A percentile compares a stretch with the other conserved stretches of the same genome.
Evolutionary conservation across 768 basidiomycete species (phyloP).

Genomic region (Naganishia kalamii): DNA sequence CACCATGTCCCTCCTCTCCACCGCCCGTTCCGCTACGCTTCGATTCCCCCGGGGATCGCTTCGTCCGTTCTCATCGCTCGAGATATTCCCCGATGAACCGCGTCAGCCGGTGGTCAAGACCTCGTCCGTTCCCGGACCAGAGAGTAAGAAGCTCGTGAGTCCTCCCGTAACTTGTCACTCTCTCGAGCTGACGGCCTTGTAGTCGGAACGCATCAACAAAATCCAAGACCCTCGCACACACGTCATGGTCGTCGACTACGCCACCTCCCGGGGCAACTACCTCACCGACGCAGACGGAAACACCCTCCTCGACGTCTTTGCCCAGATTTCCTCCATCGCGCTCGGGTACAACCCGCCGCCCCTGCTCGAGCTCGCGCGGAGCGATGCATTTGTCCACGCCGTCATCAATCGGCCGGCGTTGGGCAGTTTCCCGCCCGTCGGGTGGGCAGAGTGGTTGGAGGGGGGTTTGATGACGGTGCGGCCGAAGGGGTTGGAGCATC

Average conservation of each 20-base stretch:
- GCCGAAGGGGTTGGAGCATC: conserved; percentile 47
- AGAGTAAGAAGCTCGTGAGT: conserved; percentile 22
- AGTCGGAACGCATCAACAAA: not conserved
- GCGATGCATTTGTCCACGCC: conserved; percentile 44
- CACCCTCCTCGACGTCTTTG: conserved; percentile 48
- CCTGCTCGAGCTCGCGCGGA: conserved; percentile 25
- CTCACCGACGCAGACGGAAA: conserved; percentile 50
- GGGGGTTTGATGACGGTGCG: conserved; percentile 46
- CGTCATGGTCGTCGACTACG: conserved; percentile 16
- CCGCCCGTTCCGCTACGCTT: not conserved
- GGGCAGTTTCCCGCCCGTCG: conserved; percentile 47
- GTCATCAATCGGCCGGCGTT: conserved; percentile 49
- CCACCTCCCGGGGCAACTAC: conserved; percentile 43
- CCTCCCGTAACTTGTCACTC: not conserved
- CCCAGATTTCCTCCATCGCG: conserved; percentile 47
- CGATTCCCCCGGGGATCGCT: not conserved
- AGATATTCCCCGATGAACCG: conserved; percentile 20
- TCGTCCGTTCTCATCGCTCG: not conserved
- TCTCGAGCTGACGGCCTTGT: not conserved
- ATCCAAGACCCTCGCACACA: conserved; percentile 27
- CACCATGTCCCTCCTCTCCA: not conserved
- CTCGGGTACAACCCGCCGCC: conserved; percentile 43
- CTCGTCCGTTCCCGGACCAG: conserved; percentile 26
- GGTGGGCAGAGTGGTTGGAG: conserved; percentile 43
- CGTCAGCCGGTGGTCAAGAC: conserved; percentile 23